Percentiles rank a stretch among this genome's conserved stretches.
Evolutionary conservation across 1,139 yeast genomes (phyloP).

Genomic region (Sugiyamaella castrensis): DNA sequence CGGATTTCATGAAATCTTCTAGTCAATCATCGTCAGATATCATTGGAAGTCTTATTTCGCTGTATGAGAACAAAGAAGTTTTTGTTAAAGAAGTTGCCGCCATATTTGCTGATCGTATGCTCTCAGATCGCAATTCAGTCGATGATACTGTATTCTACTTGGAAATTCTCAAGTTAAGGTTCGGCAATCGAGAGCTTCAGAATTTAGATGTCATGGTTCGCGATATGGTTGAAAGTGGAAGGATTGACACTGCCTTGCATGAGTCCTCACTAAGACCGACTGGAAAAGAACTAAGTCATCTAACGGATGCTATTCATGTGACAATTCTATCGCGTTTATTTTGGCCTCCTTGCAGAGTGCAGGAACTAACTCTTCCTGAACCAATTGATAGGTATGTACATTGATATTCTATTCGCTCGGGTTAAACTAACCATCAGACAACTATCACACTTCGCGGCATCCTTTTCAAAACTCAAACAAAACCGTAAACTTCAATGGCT

Average conservation of each 20-base stretch:
- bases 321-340: slow-evolving; percentile 42
- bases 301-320: slow-evolving; percentile 27
- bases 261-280: slow-evolving; percentile 7
- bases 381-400: slow-evolving; percentile 31
- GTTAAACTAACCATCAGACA: slow-evolving; percentile 21
- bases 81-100: slow-evolving; percentile 70
- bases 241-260: slow-evolving; percentile 31
- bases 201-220: slow-evolving; percentile 81
- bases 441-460: slow-evolving; percentile 46
- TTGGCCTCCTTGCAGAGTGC: slow-evolving; percentile 51
- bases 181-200: slow-evolving; percentile 63
- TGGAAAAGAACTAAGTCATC: background rate
- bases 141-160: slow-evolving; percentile 41
- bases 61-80: slow-evolving; percentile 74
- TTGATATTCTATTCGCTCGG: no score
- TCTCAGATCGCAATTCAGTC: slow-evolving; percentile 48
- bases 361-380: slow-evolving; percentile 48
- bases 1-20: slow-evolving; percentile 67
- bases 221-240: slow-evolving; percentile 49
- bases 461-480: slow-evolving; percentile 47
- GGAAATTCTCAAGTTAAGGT: slow-evolving; percentile 56
- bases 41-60: slow-evolving; percentile 67
- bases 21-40: slow-evolving; percentile 47
- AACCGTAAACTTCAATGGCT: slow-evolving; percentile 61
- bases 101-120: slow-evolving; percentile 60